Evolutionary conservation across 768 basidiomycete species (phyloP).

Genomic region (Boletus pseudo-olivaceus): DNA sequence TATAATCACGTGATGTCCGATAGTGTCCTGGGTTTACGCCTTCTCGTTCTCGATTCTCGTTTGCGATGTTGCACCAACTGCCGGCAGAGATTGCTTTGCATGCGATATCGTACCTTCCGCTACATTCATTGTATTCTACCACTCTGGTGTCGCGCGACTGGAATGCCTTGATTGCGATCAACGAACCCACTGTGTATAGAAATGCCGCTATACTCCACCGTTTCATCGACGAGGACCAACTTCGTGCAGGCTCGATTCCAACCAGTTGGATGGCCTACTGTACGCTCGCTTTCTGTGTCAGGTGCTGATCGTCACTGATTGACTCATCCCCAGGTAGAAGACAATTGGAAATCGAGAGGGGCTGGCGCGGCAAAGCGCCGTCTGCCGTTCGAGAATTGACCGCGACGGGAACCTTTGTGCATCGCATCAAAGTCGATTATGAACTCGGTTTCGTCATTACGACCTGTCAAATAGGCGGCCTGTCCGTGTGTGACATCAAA

Average conservation of each 20-base stretch:
- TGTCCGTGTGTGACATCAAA: slow-evolving; percentile 55
- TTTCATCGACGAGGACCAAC: slow-evolving; percentile 36
- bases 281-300: slow-evolving; percentile 25
- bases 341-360: slow-evolving; percentile 42
- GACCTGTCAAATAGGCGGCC: slow-evolving; percentile 52
- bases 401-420: slow-evolving; percentile 41
- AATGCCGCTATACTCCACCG: slow-evolving; percentile 51
- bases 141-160: slow-evolving; percentile 42
- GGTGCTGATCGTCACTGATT: slow-evolving; percentile 9
- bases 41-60: background rate
- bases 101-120: slow-evolving; percentile 47
- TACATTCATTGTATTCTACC: slow-evolving; percentile 40
- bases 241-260: slow-evolving; percentile 34
- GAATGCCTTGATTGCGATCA: slow-evolving; percentile 42
- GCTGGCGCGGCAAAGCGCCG: slow-evolving; percentile 54
- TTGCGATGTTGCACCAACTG: slow-evolving; percentile 40
- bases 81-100: slow-evolving; percentile 58
- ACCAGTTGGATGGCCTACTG: slow-evolving; percentile 59
- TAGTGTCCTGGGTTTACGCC: too few species aligned
- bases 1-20: slow-evolving; percentile 3
- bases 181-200: slow-evolving; percentile 55
- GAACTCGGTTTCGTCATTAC: slow-evolving; percentile 54
- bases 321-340: slow-evolving; percentile 38
- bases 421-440: slow-evolving; percentile 78
- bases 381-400: slow-evolving; percentile 37